These are phyloP conservation scores for Seminavis robusta DNA, from an alignment of 108 stramenopile genomes.

Conservation along the genomic window DNA sequence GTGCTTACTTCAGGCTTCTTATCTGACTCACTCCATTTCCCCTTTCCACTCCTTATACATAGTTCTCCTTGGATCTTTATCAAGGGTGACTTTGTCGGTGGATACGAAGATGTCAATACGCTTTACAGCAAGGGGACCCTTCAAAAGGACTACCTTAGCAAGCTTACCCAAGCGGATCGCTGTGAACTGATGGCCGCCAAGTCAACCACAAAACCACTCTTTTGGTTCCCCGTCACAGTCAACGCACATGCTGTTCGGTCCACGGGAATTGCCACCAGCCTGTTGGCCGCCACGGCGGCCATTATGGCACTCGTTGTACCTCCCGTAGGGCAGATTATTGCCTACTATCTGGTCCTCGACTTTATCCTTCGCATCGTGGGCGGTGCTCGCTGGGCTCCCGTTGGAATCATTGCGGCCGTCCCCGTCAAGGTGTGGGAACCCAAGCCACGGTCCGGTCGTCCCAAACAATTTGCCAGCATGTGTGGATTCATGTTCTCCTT, in stretches of 20 bases:
- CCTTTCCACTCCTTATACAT: too few relatives aligned
- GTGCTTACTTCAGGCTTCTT: too few relatives aligned
- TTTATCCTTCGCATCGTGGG: constrained; percentile 15
- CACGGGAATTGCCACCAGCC: constrained; percentile 3
- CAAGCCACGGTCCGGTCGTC: constrained; percentile 7
- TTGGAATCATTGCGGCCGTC: constrained; percentile 16
- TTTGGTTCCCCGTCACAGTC: constrained; percentile 23
- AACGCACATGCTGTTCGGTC: constrained; percentile 15
- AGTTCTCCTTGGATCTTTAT: constrained; percentile 43
- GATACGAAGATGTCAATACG: constrained; percentile 16
- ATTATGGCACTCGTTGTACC: too few relatives aligned
- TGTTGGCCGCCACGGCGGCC: constrained; percentile 2
- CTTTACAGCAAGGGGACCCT: constrained; percentile 10
- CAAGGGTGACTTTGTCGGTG: constrained; percentile 33
- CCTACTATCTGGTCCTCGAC: constrained; percentile 5
- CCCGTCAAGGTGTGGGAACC: constrained; percentile 1
- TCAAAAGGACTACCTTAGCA: constrained; percentile 2
- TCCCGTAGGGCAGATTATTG: too few relatives aligned
- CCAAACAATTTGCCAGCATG: constrained; percentile 22
- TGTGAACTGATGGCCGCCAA: not conserved
- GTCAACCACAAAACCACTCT: constrained; percentile 1
- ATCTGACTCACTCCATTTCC: too few relatives aligned
- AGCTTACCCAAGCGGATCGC: not conserved
- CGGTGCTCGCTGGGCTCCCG: constrained; percentile 1
- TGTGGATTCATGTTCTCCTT: constrained; percentile 15